A percentile compares a stretch with the other conserved stretches of the same genome.
phyloP scores from a whole-genome alignment of 2,329 filamentous ascomycete species.

The Pseudopithomyces maydicus region DNA sequence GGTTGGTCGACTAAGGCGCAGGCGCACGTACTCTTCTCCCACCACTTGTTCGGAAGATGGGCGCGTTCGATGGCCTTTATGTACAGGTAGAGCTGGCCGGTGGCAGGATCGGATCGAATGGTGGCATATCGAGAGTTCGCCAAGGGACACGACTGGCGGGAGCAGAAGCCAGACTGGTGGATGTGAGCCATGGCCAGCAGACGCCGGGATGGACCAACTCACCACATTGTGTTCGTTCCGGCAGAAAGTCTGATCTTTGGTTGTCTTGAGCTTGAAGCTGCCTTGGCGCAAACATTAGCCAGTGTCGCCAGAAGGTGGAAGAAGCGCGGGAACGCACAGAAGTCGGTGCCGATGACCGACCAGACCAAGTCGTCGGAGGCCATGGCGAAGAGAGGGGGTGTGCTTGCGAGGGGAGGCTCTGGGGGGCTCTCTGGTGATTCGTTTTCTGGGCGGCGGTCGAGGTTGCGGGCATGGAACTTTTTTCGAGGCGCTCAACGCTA shows the following conservation, averaged over 20 bases:
- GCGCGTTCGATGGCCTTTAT: conserved; percentile 80
- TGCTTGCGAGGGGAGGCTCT: conserved; percentile 7
- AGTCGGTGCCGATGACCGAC: conserved; percentile 95
- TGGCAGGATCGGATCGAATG: conserved; percentile 79
- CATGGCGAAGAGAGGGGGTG: conserved; percentile 17
- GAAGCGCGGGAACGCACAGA: conserved; percentile 58
- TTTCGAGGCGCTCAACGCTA: conserved; percentile 2
- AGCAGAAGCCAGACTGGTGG: no score
- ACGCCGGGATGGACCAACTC: conserved; percentile 88
- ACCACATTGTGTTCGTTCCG: conserved; percentile 84
- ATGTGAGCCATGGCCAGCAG: conserved; percentile 70
- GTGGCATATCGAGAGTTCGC: conserved; percentile 84
- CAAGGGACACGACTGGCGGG: background rate
- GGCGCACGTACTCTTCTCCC: conserved; percentile 69
- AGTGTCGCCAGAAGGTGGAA: no score
- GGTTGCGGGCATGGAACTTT: background rate
- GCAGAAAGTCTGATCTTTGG: conserved; percentile 57
- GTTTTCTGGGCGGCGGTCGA: background rate
- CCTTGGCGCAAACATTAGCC: no score
- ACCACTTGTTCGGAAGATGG: conserved; percentile 84
- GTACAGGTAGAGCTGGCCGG: conserved; percentile 88
- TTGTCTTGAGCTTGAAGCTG: conserved; percentile 84
- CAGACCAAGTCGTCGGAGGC: conserved; percentile 56
- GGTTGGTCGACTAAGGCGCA: no score
- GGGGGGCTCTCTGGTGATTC: background rate